Evolutionary conservation across 164 flowering plant species (phyloP).

Genomic region (Nymphaea colorata): DNA sequence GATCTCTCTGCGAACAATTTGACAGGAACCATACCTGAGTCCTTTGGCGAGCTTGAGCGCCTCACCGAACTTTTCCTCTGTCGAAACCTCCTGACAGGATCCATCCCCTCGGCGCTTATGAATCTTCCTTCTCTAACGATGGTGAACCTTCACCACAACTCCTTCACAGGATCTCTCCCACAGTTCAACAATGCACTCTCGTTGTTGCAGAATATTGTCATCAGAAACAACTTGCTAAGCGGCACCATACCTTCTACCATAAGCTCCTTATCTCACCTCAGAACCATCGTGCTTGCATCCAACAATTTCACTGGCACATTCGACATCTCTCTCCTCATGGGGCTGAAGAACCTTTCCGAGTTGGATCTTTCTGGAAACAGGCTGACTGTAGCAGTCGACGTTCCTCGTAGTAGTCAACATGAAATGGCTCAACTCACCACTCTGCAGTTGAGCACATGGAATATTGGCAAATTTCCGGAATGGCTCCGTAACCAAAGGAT

Average conservation of each 20-base stretch:
- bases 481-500: not conserved
- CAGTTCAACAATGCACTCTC: not conserved
- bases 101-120: slow-evolving; percentile 9
- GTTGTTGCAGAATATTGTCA: not conserved
- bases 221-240: slow-evolving; percentile 5
- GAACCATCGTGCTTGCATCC: not conserved
- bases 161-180: not conserved
- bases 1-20: not conserved
- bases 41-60: not conserved
- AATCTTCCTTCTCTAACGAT: slow-evolving; percentile 5
- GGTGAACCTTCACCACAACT: not conserved
- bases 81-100: slow-evolving; percentile 2
- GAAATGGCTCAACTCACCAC: not conserved
- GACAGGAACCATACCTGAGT: not conserved
- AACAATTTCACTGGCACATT: slow-evolving; percentile 16
- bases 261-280: slow-evolving; percentile 5
- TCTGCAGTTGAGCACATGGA: not conserved
- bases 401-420: not conserved
- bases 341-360: not conserved
- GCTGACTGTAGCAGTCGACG: not conserved
- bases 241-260: slow-evolving; percentile 11
- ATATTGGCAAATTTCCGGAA: not conserved
- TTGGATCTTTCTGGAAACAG: slow-evolving; percentile 4
- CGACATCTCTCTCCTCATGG: slow-evolving; percentile 5
- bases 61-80: not conserved